Evolutionary conservation across 352 stramenopile species (phyloP).

Genomic region (Thalassiosira hispida): DNA sequence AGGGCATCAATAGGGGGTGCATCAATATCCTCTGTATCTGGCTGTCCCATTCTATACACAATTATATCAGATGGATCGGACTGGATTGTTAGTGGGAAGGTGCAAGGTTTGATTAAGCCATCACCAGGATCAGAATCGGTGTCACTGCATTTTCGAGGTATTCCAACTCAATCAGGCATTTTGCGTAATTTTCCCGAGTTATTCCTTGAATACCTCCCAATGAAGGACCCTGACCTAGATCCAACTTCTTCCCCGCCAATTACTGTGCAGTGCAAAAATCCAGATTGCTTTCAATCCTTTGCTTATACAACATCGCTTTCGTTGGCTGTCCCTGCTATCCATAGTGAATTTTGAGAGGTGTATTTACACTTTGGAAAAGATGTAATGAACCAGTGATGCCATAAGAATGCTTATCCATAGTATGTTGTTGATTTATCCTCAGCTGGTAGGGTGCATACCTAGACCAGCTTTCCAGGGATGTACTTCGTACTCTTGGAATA

Average conservation of each 20-base stretch:
- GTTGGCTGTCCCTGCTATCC: constrained; percentile 30
- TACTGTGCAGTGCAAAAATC: constrained; percentile 47
- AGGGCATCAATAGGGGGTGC: constrained; percentile 5
- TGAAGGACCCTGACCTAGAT: constrained; percentile 8
- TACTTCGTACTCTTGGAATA: no score
- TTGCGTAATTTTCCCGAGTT: constrained; percentile 38
- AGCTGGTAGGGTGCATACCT: no score
- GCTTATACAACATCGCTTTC: constrained; percentile 50
- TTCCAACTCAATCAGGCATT: constrained; percentile 45
- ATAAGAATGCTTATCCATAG: no score
- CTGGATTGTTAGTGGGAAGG: constrained; percentile 74
- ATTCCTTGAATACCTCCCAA: constrained; percentile 46
- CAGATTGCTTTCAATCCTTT: constrained; percentile 49
- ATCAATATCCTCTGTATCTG: constrained; percentile 32
- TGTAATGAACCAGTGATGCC: no score
- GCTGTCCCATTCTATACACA: constrained; percentile 46
- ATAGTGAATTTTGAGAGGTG: constrained; percentile 41
- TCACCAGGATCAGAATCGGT: constrained; percentile 25
- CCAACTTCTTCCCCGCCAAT: constrained; percentile 27
- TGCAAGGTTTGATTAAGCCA: constrained; percentile 61
- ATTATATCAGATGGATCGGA: constrained; percentile 56
- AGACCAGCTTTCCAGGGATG: no score
- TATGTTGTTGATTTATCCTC: no score
- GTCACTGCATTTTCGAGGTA: constrained; percentile 43
- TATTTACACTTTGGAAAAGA: neutral